Conservation (phyloP, 2,329 filamentous ascomycete genomes). For the Colletotrichum simmondsii region DNA sequence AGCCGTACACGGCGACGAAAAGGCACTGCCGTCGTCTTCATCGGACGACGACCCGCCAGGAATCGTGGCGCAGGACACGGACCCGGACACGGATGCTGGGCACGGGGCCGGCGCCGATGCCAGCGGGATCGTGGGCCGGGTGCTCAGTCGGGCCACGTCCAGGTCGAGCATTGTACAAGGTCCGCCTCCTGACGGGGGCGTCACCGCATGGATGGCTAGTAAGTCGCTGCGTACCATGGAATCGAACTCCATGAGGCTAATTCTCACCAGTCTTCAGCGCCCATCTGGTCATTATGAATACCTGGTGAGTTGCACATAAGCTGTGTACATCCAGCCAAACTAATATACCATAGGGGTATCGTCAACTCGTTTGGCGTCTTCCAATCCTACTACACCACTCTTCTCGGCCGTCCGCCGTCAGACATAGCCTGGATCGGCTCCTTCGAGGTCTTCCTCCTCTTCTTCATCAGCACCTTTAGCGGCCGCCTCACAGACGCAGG, state of each 20-base stretch:
- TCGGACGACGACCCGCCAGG: neutral
- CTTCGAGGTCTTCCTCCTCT: slow-evolving; percentile 64
- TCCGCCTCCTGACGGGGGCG: slow-evolving; percentile 63
- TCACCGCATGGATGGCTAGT: slow-evolving; percentile 58
- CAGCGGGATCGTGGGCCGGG: slow-evolving; percentile 45
- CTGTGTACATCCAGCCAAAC: neutral
- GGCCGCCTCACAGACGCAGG: slow-evolving; percentile 66
- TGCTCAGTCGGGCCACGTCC: slow-evolving; percentile 53
- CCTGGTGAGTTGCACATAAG: slow-evolving; percentile 49
- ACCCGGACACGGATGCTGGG: neutral
- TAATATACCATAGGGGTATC: slow-evolving; percentile 52
- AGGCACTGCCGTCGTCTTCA: neutral
- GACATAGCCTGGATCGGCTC: slow-evolving; percentile 66
- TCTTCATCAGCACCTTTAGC: slow-evolving; percentile 64
- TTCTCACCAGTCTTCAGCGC: slow-evolving; percentile 45
- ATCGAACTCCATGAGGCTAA: neutral
- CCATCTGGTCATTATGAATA: slow-evolving; percentile 62
- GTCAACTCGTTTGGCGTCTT: slow-evolving; percentile 68
- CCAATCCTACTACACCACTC: slow-evolving; percentile 61
- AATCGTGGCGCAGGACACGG: neutral
- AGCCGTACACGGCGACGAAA: neutral
- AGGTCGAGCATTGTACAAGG: slow-evolving; percentile 53
- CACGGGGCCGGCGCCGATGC: slow-evolving; percentile 2
- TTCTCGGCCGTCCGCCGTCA: slow-evolving; percentile 52
- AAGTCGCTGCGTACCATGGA: slow-evolving; percentile 33